Evolutionary conservation across 352 stramenopile genomes (phyloP), one percentile per base, ranked within the genome.

Genomic region (Globisporangium canariense): DNA sequence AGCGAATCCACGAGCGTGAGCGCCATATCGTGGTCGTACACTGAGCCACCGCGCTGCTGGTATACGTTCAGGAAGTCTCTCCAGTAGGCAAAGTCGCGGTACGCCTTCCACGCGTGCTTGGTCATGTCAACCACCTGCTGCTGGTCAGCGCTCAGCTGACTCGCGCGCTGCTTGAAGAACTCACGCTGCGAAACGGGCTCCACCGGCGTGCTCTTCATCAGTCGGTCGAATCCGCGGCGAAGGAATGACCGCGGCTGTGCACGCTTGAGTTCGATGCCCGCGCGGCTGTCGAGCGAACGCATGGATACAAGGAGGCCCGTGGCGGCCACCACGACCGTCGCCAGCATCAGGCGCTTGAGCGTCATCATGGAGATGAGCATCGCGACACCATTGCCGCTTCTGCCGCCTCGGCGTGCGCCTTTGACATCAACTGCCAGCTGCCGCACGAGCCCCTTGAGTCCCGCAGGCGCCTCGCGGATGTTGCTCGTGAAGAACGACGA

Each of bases 391-490:
- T 41, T 41, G 36, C 10, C 36, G 9, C 36, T 14, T 9, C 36
- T 41, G 47, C 47, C 25, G 50, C 50, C 25, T 38, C 50, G 13
- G 50, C 25, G 28, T 14, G 25, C 50, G n/a, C 87, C 84, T 64
- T 94, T 94, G 30, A 89, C 79, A 64, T 96, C 85, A 53, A 94
- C 77, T 22, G 85, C 77, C 25, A 96, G 71, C 55, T 89, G 74
- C 9, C 88, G 75, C 60, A 96, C 77, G 1, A 85, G 83, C 25
- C 79, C 74, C 55, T 91, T 81, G 5, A 93, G 60, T 11, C 76
- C 74, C 8, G 75, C 66, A 14, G 93, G 61, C 25, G 92, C 81
- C 14, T 90, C 43, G 58, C 58, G 38, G 20, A 40, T 58, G 28
- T 20, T 52, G 11, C 18, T 30, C 16, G 32, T 30, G 28, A 41